These are phyloP conservation scores for Aspergillus persii DNA, from an alignment of 2,329 filamentous ascomycete species.

Conservation along the genomic window DNA sequence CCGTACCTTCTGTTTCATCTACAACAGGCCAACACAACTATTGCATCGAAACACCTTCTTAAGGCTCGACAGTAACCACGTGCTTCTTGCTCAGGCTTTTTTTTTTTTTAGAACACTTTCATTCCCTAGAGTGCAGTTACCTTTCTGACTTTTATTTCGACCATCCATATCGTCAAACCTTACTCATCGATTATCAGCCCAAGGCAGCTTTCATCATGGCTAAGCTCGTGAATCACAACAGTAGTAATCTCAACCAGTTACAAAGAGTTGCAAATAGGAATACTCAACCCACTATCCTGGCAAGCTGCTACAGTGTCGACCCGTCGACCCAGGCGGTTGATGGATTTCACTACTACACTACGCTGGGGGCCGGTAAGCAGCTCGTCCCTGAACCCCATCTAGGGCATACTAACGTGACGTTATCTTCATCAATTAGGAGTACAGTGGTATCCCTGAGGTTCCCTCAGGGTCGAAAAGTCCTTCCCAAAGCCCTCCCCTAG, in stretches of 20 bases:
- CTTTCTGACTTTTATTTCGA: no score
- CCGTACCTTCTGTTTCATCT: no score
- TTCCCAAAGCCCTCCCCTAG: constrained; percentile 85
- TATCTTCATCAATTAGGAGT: constrained; percentile 54
- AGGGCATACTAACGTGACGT: constrained; percentile 3
- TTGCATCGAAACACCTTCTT: no score
- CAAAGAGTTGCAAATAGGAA: constrained; percentile 55
- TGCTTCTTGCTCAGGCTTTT: no score
- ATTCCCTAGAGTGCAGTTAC: no score
- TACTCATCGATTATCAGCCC: constrained; percentile 4
- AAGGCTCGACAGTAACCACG: no score
- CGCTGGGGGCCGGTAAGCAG: constrained; percentile 70
- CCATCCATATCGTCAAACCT: neutral
- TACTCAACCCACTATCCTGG: constrained; percentile 70
- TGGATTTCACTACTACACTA: constrained; percentile 95
- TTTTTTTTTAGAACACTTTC: no score
- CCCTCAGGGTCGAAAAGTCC: constrained; percentile 81
- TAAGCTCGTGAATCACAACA: constrained; percentile 63
- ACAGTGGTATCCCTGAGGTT: constrained; percentile 95
- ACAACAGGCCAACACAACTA: no score
- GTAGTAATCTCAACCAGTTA: constrained; percentile 65
- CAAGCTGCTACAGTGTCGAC: constrained; percentile 87
- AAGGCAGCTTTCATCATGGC: constrained; percentile 28
- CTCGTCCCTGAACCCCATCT: neutral
- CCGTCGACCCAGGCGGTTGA: constrained; percentile 65